Percentiles rank a stretch among this genome's conserved stretches.
Evolutionary conservation across 1,284 basidiomycete species (phyloP).

Genomic region (Melampsora abietis-canadensis): DNA sequence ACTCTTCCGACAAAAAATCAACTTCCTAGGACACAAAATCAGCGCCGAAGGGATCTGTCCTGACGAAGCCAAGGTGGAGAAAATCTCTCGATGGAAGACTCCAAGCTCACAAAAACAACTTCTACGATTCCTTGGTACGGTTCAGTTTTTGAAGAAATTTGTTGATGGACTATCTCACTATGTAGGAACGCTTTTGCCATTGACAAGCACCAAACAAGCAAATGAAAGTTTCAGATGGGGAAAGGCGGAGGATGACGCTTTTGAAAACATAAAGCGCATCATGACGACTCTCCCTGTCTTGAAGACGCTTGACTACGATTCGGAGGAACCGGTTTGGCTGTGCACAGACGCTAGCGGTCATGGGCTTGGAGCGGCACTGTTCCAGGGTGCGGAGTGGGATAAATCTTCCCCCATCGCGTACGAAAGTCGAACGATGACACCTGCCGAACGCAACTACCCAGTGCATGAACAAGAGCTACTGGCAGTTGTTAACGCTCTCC

Average conservation of each 20-base stretch:
- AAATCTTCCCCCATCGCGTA: constrained; percentile 39
- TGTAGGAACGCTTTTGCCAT: background rate
- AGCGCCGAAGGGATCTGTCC: background rate
- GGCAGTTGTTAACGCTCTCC: constrained; percentile 43
- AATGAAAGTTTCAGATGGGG: constrained; percentile 19
- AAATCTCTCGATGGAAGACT: background rate
- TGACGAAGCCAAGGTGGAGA: constrained; percentile 5
- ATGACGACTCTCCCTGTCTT: constrained; percentile 50
- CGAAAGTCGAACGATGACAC: constrained; percentile 38
- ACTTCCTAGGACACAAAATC: constrained; percentile 6
- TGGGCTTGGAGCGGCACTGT: constrained; percentile 28
- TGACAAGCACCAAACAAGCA: background rate
- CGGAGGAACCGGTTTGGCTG: constrained; percentile 44
- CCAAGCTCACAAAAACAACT: background rate
- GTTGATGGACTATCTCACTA: background rate
- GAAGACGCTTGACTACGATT: constrained; percentile 52
- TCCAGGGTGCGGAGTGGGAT: constrained; percentile 34
- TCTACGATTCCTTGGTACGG: background rate
- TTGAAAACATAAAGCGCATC: constrained; percentile 55
- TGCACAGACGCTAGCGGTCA: constrained; percentile 39
- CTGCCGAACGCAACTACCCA: constrained; percentile 45
- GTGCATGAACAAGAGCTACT: constrained; percentile 25
- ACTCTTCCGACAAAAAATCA: background rate
- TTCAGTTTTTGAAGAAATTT: constrained; percentile 9
- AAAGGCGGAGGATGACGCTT: constrained; percentile 17